Conservation (phyloP, 257 asterid genomes). For the Gynochthodes officinalis region DNA sequence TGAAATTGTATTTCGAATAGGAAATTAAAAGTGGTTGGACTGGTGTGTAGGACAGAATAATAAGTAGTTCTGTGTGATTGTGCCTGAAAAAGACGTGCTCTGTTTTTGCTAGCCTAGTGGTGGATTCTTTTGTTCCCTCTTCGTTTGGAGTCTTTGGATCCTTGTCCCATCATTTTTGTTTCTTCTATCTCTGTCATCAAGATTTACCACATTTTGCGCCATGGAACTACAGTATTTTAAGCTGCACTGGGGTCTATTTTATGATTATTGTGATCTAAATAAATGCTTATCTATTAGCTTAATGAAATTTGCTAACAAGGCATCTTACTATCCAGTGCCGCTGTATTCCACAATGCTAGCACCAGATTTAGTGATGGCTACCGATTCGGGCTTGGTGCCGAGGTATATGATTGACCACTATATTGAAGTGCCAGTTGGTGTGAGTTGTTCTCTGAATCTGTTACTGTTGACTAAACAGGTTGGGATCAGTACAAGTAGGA, state of each 20-base stretch:
- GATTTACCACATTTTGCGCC: neutral
- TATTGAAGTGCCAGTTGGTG: neutral
- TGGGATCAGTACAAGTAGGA: slow-evolving; percentile 91
- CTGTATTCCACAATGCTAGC: slow-evolving; percentile 92
- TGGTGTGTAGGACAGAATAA: too few species aligned
- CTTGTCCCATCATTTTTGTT: too few species aligned
- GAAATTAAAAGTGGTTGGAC: too few species aligned
- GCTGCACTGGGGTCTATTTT: neutral
- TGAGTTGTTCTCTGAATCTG: slow-evolving; percentile 7
- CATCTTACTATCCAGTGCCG: slow-evolving; percentile 58
- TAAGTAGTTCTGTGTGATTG: too few species aligned
- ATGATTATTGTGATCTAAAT: neutral
- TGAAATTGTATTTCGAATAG: too few species aligned
- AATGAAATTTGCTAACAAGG: slow-evolving; percentile 7
- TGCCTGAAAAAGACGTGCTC: too few species aligned
- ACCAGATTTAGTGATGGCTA: slow-evolving; percentile 89
- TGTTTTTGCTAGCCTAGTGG: too few species aligned
- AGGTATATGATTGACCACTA: slow-evolving; percentile 46
- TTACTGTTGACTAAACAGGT: slow-evolving; percentile 46
- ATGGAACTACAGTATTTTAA: neutral
- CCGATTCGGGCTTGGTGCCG: slow-evolving; percentile 96
- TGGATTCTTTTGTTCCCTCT: too few species aligned
- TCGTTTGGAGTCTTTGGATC: too few species aligned
- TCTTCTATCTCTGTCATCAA: slow-evolving; percentile 3
- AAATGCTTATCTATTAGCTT: neutral